phyloP scores from a whole-genome alignment of 176 grass and related monocot genomes.

The Canna indica region DNA sequence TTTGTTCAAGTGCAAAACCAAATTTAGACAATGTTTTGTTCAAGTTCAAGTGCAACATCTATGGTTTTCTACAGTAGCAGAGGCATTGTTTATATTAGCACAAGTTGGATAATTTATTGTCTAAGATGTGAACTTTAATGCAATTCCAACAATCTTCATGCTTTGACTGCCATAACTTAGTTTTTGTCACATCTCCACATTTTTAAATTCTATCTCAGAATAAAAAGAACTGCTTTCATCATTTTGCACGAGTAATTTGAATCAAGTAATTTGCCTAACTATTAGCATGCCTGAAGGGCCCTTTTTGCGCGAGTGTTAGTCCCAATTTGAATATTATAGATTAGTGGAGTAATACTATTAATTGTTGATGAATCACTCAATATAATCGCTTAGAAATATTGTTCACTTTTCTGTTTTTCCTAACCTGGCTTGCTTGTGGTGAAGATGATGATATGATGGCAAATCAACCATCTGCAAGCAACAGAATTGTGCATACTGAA shows the following conservation, averaged over 20 bases:
- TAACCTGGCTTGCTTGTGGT: constrained; percentile 23
- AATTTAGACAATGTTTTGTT: too few species aligned
- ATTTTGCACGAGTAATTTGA: too few species aligned
- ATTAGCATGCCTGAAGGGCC: background rate
- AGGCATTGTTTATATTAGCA: too few species aligned
- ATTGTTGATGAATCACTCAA: too few species aligned
- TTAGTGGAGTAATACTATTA: background rate
- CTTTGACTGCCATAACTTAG: background rate
- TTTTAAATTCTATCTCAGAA: too few species aligned
- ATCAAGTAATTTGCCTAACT: background rate
- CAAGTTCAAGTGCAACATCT: background rate
- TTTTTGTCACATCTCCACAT: too few species aligned
- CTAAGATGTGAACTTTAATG: background rate
- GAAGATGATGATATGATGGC: constrained; percentile 47
- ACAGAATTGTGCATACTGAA: constrained; percentile 39
- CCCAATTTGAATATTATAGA: background rate
- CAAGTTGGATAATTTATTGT: background rate
- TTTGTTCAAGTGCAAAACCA: too few species aligned
- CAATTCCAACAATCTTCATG: background rate
- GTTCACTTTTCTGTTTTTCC: background rate
- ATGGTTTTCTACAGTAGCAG: too few species aligned
- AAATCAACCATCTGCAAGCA: constrained; percentile 28
- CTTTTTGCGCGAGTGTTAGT: background rate
- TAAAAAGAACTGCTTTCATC: too few species aligned
- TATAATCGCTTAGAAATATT: too few species aligned